Conservation (phyloP, 768 basidiomycete genomes). For the Psilocybe azurescens region DNA sequence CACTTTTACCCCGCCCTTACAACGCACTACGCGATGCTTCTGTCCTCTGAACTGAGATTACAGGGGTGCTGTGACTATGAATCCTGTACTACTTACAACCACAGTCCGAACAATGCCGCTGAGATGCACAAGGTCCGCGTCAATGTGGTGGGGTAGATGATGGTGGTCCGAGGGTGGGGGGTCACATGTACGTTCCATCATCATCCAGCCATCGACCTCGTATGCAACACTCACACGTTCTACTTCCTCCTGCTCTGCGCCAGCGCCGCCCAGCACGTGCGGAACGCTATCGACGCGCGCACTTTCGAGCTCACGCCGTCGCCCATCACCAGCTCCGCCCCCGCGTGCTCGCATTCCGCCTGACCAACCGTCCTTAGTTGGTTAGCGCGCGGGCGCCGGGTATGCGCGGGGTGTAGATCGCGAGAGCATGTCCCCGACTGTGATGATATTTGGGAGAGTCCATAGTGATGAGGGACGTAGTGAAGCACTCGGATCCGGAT, state of each 20-base stretch:
- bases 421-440: not conserved
- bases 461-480: not conserved
- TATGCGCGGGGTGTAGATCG: not conserved
- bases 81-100: too few species aligned
- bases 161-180: too few species aligned
- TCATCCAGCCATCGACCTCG: not conserved
- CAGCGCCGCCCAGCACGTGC: not conserved
- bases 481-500: not conserved
- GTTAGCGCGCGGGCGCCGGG: not conserved
- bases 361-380: not conserved
- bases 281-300: not conserved
- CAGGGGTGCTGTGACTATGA: too few species aligned
- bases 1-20: too few species aligned
- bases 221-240: constrained; percentile 1
- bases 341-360: not conserved
- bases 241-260: not conserved
- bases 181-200: too few species aligned
- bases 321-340: not conserved
- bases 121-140: too few species aligned
- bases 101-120: too few species aligned
- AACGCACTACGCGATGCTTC: too few species aligned
- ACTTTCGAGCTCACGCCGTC: not conserved
- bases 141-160: not conserved
- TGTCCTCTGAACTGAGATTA: too few species aligned
- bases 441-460: not conserved